Percentiles rank a stretch among this genome's conserved stretches.
Conservation (phyloP, 2,329 filamentous ascomycete genomes). For the Pseudogymnoascus sp. region DNA sequence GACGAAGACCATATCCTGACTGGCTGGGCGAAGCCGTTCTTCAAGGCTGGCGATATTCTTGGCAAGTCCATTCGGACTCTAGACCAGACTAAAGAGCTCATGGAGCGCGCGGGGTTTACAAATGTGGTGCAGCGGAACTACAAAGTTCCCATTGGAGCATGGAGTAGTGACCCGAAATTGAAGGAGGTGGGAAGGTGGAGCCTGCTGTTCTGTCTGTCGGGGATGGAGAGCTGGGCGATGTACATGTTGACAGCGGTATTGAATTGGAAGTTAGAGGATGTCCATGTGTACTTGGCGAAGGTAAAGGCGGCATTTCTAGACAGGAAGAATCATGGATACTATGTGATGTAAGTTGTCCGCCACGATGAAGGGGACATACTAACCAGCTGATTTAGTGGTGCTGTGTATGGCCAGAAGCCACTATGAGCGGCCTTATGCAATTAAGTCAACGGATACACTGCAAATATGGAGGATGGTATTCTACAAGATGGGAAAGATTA, state of each 20-base stretch:
- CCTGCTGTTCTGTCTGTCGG: not conserved
- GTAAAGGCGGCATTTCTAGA: not conserved
- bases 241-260: constrained; percentile 1
- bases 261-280: not conserved
- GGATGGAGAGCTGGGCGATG: not conserved
- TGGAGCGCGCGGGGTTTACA: constrained; percentile 21
- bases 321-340: constrained; percentile 8
- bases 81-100: constrained; percentile 21
- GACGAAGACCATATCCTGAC: not conserved
- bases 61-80: constrained; percentile 17
- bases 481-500: not conserved
- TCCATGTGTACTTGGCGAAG: not conserved
- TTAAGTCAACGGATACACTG: not conserved
- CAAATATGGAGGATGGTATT: not conserved
- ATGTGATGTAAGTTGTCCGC: not conserved
- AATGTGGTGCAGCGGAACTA: constrained; percentile 17
- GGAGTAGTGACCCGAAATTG: constrained; percentile 11
- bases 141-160: constrained; percentile 16
- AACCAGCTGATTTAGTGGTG: not conserved
- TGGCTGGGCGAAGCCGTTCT: constrained; percentile 22
- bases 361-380: not conserved
- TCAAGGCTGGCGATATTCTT: constrained; percentile 31
- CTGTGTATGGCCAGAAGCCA: not conserved
- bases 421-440: not conserved
- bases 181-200: constrained; percentile 7